Conservation (phyloP, 257 asterid species). For the Penstemon davidsonii region DNA sequence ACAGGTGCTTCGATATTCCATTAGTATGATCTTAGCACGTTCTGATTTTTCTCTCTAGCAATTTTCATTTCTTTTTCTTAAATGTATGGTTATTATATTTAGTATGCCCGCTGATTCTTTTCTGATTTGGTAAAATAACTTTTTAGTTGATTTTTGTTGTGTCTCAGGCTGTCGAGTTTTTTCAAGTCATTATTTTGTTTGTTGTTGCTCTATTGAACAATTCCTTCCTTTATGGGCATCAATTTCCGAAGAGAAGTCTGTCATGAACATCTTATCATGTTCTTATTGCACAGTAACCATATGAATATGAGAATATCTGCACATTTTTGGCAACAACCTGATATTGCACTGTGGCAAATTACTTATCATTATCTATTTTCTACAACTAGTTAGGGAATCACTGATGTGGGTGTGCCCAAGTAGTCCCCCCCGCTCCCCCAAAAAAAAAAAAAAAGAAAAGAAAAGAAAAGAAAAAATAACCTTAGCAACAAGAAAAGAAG, state of each 20-base stretch:
- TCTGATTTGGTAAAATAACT: too few species aligned
- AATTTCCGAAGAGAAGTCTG: not conserved
- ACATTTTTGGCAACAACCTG: slow-evolving; percentile 7
- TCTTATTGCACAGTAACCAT: slow-evolving; percentile 1
- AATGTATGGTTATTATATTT: not conserved
- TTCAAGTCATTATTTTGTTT: slow-evolving; percentile 7
- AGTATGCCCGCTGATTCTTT: not conserved
- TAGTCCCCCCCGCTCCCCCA: not conserved
- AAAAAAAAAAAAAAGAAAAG: too few species aligned
- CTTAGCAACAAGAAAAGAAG: too few species aligned
- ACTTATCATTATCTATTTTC: not conserved
- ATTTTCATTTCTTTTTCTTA: not conserved
- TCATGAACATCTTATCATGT: not conserved
- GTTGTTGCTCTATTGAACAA: slow-evolving; percentile 10
- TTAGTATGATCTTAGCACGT: too few species aligned
- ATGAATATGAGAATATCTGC: not conserved
- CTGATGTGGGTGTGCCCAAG: slow-evolving; percentile 8
- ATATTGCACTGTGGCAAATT: not conserved
- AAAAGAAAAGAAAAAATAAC: not conserved
- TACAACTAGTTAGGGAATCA: not conserved
- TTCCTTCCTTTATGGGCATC: not conserved
- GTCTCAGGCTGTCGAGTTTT: not conserved
- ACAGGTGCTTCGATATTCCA: slow-evolving; percentile 58
- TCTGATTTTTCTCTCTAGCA: not conserved
- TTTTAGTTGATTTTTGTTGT: slow-evolving; percentile 11